Base-by-base conservation (phyloP, 345 rosid species). In the Arabidopsis arenosa region DNA sequence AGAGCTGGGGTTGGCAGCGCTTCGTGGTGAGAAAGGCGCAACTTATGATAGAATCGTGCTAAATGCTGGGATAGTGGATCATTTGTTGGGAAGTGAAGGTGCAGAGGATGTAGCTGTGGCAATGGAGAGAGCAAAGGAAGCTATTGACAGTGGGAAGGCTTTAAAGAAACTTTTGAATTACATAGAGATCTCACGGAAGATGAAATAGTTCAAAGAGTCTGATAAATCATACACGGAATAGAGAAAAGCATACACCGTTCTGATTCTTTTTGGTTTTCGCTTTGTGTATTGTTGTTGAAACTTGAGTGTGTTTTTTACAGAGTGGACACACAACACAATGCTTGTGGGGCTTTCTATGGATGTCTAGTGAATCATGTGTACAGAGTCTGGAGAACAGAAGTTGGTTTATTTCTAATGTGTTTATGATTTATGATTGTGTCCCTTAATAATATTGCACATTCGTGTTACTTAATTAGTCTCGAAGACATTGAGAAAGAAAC, bases 51-150 rank as follows among this genome's bases (percentile, higher is more conserved):
- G 97, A 66, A 90, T 92, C 17, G 87, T 95, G 37, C 67, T 92
- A 48, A 95, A 89, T 75, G 99, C 99, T 7, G 99, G 89, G 79
- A 87, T 95, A 71, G 89, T 87, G 67, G 99, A 95, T 82, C 96
- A 95, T 82, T 75, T 95, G 75, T 79, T 92, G 52, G 95, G 97
- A 82, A 86, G 96, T 44, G 88, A 87, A 43, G 97, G 90, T 4
- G 97, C 92, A 15, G 97, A 90, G 39, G 93, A 92, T 54, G 74
- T 85, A 33, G 70, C 81, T 30, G 14, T 63, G 5, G 96, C 97
- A 14, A 70, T 89, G 68, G 93, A 88, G n/a, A 87, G 99, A 79
- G 97, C 98, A 32, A 90, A 88, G 44, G 97, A 89, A 80, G 96
- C 97, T 82, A 92, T 95, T 52, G 89, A 95, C 61, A 90, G 96